Base-by-base conservation (phyloP, 768 basidiomycete species). In the Macrolepiota dolichaula region DNA sequence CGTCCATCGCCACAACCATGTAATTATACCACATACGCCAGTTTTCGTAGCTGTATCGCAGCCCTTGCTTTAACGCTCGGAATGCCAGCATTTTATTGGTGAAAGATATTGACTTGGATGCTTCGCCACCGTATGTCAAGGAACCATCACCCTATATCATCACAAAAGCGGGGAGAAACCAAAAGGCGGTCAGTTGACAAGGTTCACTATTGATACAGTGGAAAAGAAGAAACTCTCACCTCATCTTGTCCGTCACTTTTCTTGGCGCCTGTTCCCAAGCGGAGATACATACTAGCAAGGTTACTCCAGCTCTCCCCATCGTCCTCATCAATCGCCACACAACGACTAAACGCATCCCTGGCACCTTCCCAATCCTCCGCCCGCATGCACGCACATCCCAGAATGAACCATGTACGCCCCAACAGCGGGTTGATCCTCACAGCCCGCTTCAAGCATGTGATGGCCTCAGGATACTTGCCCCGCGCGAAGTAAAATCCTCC, bases 11-110 rank as follows among this genome's bases (percentile, higher is more conserved):
- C 27, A 98, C 88, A 68, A 97, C 79, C 89, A 93, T 95, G 78
- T 95, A 98, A 78, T 99, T 99, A 63, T 82, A 81, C 97, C 97
- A 99, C 91, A 99, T 96, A 19, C 94, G 85, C 96, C 96, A 98
- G 69, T 94, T 96, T 27, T 92, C 88, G 71, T 94, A 91, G 52
- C 85, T 84, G 72, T 83, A 85, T 66, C 87, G 88, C 62, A 98
- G 81, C 1, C 97, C 96, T 62, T 93, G 91, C 65, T 91, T 89
- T 27, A 99, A 87, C 2, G 97, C 96, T 17, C 88, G 89, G 80
- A 93, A 97, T 1, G 97, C 97, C 46, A 94, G 83, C 50, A 88
- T 77, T 71, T 94, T 96, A 77, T 96, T 87, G 47, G 82, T 74
- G 69, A 89, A 89, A 4, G 87, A 77, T 51, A 85, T 76, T 12